These are phyloP conservation scores for Petunia secreta DNA, from an alignment of 257 asterid genomes.

Conservation along the genomic window DNA sequence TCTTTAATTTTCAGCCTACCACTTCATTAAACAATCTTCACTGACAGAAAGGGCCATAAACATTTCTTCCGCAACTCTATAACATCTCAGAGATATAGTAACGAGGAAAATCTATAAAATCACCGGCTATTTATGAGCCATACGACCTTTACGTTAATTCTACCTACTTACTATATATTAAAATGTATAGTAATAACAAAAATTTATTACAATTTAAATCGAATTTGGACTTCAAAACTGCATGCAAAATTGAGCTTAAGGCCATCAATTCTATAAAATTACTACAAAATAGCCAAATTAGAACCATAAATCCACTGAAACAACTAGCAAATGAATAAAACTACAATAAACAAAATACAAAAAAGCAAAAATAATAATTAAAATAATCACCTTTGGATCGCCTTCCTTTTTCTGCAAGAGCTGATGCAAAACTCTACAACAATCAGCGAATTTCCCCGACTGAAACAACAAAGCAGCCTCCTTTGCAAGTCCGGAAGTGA, in stretches of 20 bases:
- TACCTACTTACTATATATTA: neutral
- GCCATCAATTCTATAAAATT: neutral
- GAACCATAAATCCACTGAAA: neutral
- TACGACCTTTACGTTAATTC: neutral
- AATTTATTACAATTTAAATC: neutral
- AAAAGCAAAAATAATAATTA: neutral
- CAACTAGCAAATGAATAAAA: neutral
- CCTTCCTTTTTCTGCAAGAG: slow-evolving; percentile 61
- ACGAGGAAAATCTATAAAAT: neutral
- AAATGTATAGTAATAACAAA: neutral
- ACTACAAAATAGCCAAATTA: neutral
- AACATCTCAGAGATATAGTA: neutral
- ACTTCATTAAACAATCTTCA: neutral
- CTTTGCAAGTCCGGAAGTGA: slow-evolving; percentile 73
- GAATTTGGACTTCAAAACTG: neutral
- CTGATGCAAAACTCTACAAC: slow-evolving; percentile 64
- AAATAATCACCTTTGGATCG: slow-evolving; percentile 74
- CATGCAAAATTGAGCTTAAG: slow-evolving; percentile 18
- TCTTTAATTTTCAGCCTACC: neutral
- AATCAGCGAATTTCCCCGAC: slow-evolving; percentile 69
- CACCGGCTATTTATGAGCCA: neutral
- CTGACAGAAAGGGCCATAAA: neutral
- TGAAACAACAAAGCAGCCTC: slow-evolving; percentile 80
- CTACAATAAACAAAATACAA: neutral
- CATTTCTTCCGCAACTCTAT: neutral